Evolutionary conservation across 2,329 filamentous ascomycete species (phyloP), one percentile per base, ranked within the genome.

Genomic region (Alternaria ventricosa): DNA sequence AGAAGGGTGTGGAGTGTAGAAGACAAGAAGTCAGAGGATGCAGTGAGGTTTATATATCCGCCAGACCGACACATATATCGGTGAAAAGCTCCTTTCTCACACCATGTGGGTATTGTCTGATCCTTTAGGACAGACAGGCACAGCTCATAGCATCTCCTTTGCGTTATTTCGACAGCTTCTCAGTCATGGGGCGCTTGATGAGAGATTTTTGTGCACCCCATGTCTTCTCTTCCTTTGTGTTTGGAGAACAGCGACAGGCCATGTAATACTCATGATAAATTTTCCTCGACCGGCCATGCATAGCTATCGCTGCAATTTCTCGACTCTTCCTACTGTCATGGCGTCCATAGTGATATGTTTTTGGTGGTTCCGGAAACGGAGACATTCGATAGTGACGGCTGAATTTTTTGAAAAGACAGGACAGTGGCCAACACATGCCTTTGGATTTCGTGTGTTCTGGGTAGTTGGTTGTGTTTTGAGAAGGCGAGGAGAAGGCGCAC

Each of bases 101-200:
- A 3, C 1, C 36, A 41, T 41, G 0, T 1, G n/a, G 8, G 4
- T 0, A 41, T 10, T 0, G 36, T 8, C 3, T 9, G 0, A 3
- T 10, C 3, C 1, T 41, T 41, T 41, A 0, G 7, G 33, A 9
- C 7, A 36, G 33, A 36, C 3, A 36, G 33, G 12, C 12, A 36
- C 6, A 36, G 15, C 33, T 36, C 33, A 36, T n/a, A n/a, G n/a
- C n/a, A n/a, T n/a, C n/a, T n/a, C n/a, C n/a, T n/a, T n/a, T n/a
- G n/a, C n/a, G n/a, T n/a, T n/a, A n/a, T n/a, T n/a, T n/a, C n/a
- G n/a, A n/a, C n/a, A n/a, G n/a, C n/a, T 9, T 33, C 18, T 22
- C 28, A 41, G n/a, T 2, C 36, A 41, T 22, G n/a, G n/a, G n/a
- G n/a, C n/a, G n/a, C n/a, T n/a, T n/a, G n/a, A n/a, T n/a, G n/a